Percentiles rank a stretch among this genome's conserved stretches.
phyloP scores from a whole-genome alignment of 176 grass and related monocot species.

The Oryza officinalis region DNA sequence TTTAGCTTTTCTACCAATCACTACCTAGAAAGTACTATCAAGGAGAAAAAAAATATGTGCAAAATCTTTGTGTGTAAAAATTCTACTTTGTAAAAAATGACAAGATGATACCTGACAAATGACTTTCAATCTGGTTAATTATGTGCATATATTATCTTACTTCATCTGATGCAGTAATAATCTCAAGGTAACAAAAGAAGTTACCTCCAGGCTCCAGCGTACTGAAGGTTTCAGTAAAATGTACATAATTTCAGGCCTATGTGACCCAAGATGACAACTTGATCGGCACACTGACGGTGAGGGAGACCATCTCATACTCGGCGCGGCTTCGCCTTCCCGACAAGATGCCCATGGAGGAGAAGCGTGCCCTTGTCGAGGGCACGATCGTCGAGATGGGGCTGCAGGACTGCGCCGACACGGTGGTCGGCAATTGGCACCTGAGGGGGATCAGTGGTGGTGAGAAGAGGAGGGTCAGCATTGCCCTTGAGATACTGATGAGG shows the following conservation, averaged over 20 bases:
- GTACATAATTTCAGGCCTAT: conserved; percentile 57
- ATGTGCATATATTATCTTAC: neutral
- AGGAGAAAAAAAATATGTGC: neutral
- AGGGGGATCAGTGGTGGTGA: conserved; percentile 91
- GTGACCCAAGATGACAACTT: conserved; percentile 95
- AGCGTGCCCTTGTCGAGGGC: conserved; percentile 81
- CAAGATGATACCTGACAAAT: neutral
- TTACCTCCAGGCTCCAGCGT: neutral
- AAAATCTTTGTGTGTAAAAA: neutral
- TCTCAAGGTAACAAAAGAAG: neutral
- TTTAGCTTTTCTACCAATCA: neutral
- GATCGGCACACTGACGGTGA: conserved; percentile 89
- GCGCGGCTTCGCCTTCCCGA: conserved; percentile 80
- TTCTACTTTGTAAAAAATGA: neutral
- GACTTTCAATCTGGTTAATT: neutral
- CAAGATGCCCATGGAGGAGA: conserved; percentile 85
- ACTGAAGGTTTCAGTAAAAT: neutral
- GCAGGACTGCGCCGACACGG: conserved; percentile 93
- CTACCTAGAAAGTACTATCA: neutral
- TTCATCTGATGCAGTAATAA: neutral
- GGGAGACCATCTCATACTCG: conserved; percentile 93
- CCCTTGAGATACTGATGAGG: conserved; percentile 93
- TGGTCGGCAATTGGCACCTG: conserved; percentile 94
- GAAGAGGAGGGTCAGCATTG: conserved; percentile 98
- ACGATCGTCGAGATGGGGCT: conserved; percentile 98